Base-by-base conservation (phyloP, 768 basidiomycete genomes). In the Tricholoma sp. region DNA sequence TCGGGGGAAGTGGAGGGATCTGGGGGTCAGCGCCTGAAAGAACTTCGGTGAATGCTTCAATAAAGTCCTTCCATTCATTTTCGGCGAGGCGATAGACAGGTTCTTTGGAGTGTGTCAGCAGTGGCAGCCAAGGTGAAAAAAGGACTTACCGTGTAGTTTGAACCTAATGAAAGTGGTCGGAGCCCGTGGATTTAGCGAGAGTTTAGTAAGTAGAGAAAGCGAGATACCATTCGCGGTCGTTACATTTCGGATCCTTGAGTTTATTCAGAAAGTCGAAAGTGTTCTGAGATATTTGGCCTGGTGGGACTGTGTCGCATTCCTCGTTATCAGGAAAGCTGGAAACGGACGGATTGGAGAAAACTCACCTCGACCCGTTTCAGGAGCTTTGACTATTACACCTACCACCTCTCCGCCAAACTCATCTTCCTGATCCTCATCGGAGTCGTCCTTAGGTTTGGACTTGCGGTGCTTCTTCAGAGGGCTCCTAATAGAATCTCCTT, bases 61-160 rank as follows among this genome's bases (percentile, higher is more conserved):
- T 73, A 63, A 96, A 98, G 36, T 78, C 81, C 65, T 88, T 89
- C 88, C 91, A 98, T 70, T 98, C 92, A 62, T 85, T 82, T 68
- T 96, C 94, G 1, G 91, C 91, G 18, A 79, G 80, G 18, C 91
- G 79, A 65, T 88, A 96, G 3, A 89, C 82, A 1, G 88, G 85
- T 62, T 93, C 91, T 89, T 24, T 24, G 24, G 2, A 1, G 24
- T 24, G 67, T 42, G 49, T 11, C 9, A 42, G 13, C 41, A 17
- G 41, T 42, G 24, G 12, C 28, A 4, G 20, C 6, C 3, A 15
- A 50, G 17, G 29, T 17, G 9, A 52, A 52, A 15, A 11, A 2
- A 57, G 10, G 60, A 62, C 51, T 55, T 66, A 88, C 89, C 88
- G 62, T 92, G 83, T 17, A 89, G 74, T 67, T 86, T 88, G 70